Conservation (phyloP, 2,329 filamentous ascomycete genomes). For the Aspergillus spinulosporus region DNA sequence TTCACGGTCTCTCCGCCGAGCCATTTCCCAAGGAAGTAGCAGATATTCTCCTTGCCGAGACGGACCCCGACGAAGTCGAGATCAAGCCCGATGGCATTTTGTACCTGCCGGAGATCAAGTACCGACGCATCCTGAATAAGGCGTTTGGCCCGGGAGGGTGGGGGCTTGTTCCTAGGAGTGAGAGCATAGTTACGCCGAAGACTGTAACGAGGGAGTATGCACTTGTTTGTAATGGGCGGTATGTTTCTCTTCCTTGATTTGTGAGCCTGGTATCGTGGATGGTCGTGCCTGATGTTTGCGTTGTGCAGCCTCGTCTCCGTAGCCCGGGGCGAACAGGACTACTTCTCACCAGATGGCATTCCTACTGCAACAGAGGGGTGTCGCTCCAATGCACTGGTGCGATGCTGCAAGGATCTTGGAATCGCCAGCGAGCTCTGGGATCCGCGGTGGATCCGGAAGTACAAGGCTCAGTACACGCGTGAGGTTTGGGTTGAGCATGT, state of each 20-base stretch:
- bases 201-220: constrained; percentile 88
- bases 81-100: constrained; percentile 97
- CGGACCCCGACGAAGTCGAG: constrained; percentile 77
- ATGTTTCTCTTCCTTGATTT: constrained; percentile 23
- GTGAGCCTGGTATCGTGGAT: background rate
- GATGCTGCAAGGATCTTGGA: constrained; percentile 96
- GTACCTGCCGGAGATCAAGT: constrained; percentile 98
- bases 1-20: constrained; percentile 70
- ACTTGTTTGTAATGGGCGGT: constrained; percentile 84
- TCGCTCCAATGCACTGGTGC: constrained; percentile 96
- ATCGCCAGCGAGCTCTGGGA: constrained; percentile 97
- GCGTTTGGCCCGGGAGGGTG: constrained; percentile 95
- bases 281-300: constrained; percentile 6
- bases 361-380: constrained; percentile 94
- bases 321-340: constrained; percentile 90
- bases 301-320: constrained; percentile 78
- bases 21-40: constrained; percentile 71
- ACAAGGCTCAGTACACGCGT: constrained; percentile 70
- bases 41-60: constrained; percentile 65
- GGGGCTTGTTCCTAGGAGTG: constrained; percentile 86
- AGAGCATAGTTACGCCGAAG: constrained; percentile 80
- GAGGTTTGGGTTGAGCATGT: constrained; percentile 90
- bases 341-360: constrained; percentile 85
- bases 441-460: constrained; percentile 82
- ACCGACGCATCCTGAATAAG: constrained; percentile 81